Base-by-base conservation (phyloP, 108 stramenopile genomes). In the Schizochytrium sp. region DNA sequence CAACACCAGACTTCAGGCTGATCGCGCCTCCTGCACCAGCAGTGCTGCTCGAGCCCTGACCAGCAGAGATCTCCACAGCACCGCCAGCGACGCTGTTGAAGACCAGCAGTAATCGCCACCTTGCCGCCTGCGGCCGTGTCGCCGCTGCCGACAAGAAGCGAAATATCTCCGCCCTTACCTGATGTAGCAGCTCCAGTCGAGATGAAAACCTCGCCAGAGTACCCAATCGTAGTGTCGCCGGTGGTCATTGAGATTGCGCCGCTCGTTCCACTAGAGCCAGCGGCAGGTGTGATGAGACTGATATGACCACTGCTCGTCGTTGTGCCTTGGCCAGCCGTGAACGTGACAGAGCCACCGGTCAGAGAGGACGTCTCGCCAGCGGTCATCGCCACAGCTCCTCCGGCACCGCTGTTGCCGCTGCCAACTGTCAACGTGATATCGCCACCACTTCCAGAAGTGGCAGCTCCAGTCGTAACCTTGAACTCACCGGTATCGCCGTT, bases 301-400 rank as follows among this genome's bases (percentile, higher is more conserved):
- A 57, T 57, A n/a, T 41, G 41, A 5, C 92, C 92, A 25, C 91
- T 90, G 28, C 87, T 88, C 18, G 89, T 69, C 5, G 57, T 41
- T 16, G 48, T 45, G 51, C 92, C 83, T 16, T 45, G 58, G 0
- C 92, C 92, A 18, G 90, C 60, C 29, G 29, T 60, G 6, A 92
- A 19, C 43, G 71, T 44, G 18, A 92, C 48, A 4, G 47, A 21
- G 28, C 91, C 91, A 16, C 91, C 91, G 5, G 6, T 21, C 19
- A 89, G 89, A 57, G 19, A 23, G 21, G 60, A 28, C 19, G 91
- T 47, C 19, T 55, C 53, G 5, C 91, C 91, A 12, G 90, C 91
- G 19, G 89, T 44, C 23, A 92, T 21, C 43, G 88, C 89, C 25
- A 92, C 58, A 28, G 47, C 44, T 16, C 92, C 92, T 10, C 91